Conservation (phyloP, 129 eudicot species). For the Centrapalus pauciflorus region DNA sequence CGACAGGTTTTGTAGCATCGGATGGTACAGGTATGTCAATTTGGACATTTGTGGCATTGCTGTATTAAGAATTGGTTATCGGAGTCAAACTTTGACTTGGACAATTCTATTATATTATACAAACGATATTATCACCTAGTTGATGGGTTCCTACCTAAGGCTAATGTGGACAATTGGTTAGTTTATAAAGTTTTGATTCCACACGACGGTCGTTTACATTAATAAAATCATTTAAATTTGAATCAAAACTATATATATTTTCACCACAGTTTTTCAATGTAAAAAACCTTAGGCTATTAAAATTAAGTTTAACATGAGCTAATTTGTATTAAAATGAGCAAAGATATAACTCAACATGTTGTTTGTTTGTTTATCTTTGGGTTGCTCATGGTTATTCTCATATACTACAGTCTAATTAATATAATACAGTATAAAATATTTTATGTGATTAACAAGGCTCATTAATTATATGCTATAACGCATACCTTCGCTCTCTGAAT, state of each 20-base stretch:
- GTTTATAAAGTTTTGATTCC: too few species aligned
- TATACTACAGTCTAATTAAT: too few species aligned
- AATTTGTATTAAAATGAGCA: too few species aligned
- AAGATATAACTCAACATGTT: too few species aligned
- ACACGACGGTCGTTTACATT: too few species aligned
- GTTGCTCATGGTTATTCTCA: too few species aligned
- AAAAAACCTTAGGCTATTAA: too few species aligned
- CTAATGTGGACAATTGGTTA: not conserved
- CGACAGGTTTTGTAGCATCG: conserved; percentile 72
- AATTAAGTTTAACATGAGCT: too few species aligned
- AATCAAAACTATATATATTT: too few species aligned
- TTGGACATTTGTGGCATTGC: conserved; percentile 74
- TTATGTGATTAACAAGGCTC: not conserved
- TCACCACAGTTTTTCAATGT: too few species aligned
- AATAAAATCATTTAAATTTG: too few species aligned
- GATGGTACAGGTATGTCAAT: conserved; percentile 73
- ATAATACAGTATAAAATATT: not conserved
- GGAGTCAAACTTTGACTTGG: not conserved
- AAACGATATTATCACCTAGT: not conserved
- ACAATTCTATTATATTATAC: not conserved
- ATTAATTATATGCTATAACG: not conserved
- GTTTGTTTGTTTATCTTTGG: too few species aligned
- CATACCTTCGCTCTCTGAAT: conserved; percentile 84
- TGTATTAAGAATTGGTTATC: conserved; percentile 25
- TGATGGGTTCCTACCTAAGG: not conserved